A percentile compares a stretch with the other conserved stretches of the same genome.
Conservation (phyloP, 345 rosid species). For the Kernera saxatilis region DNA sequence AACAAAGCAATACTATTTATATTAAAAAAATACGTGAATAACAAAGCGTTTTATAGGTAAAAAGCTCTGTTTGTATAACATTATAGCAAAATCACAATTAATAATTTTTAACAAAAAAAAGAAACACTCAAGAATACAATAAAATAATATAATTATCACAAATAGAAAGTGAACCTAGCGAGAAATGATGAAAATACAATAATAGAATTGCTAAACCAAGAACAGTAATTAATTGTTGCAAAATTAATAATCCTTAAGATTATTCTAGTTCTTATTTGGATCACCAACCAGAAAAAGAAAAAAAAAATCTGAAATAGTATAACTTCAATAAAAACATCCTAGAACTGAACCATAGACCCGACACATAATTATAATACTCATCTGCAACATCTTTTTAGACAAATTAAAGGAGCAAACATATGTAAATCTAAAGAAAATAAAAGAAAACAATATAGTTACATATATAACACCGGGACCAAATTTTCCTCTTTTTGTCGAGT, state of each 20-base stretch:
- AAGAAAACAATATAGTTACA: background rate
- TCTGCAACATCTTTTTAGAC: background rate
- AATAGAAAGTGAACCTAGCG: too few species aligned
- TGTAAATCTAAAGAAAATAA: constrained; percentile 2
- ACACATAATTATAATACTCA: background rate
- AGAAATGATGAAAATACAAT: too few species aligned
- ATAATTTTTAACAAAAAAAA: too few species aligned
- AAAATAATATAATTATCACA: background rate
- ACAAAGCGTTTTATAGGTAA: background rate
- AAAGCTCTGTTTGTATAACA: background rate
- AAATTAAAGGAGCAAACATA: constrained; percentile 9
- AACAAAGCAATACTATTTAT: background rate
- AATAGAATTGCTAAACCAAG: background rate
- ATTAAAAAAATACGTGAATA: background rate
- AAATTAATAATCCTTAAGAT: background rate
- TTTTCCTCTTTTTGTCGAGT: constrained; percentile 9
- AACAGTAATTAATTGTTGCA: background rate
- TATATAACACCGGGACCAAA: constrained; percentile 9
- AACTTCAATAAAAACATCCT: background rate
- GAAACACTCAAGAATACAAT: background rate
- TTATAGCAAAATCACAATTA: too few species aligned
- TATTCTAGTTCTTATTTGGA: background rate
- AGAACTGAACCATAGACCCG: background rate
- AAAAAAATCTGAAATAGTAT: background rate
- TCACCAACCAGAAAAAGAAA: background rate